Percentiles rank a stretch among this genome's conserved stretches.
Evolutionary conservation across 2,329 filamentous ascomycete genomes (phyloP).

Genomic region (Stachybotrys chlorohalonatus): DNA sequence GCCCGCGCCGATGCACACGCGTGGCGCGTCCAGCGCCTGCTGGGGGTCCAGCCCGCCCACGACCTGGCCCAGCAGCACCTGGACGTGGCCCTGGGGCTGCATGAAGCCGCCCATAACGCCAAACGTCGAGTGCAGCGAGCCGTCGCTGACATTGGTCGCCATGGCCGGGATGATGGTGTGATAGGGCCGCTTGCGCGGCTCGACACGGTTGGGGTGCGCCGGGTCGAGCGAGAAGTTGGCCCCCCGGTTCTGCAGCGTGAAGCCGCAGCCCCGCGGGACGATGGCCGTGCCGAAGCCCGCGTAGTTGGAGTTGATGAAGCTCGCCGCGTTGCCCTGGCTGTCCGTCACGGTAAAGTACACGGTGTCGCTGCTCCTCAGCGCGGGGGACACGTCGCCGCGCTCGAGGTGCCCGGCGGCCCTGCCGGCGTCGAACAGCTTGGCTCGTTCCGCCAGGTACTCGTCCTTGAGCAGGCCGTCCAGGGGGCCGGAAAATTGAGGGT

Average conservation of each 20-base stretch:
- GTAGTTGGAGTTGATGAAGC: conserved; percentile 96
- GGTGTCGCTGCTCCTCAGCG: conserved; percentile 79
- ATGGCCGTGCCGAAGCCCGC: conserved; percentile 81
- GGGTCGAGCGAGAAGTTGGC: conserved; percentile 70
- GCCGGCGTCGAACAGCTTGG: conserved; percentile 45
- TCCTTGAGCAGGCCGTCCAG: conserved; percentile 58
- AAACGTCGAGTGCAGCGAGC: conserved; percentile 72
- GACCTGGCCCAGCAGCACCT: conserved; percentile 83
- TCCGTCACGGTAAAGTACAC: conserved; percentile 91
- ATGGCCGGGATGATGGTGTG: conserved; percentile 96
- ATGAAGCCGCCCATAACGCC: conserved; percentile 99
- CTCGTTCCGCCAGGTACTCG: conserved; percentile 66
- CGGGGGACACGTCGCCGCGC: conserved; percentile 61
- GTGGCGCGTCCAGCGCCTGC: conserved; percentile 78
- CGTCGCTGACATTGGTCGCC: conserved; percentile 68
- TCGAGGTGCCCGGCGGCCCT: conserved; percentile 50
- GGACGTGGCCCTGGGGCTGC: conserved; percentile 94
- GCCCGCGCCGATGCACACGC: conserved; percentile 77
- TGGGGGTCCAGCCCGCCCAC: conserved; percentile 77
- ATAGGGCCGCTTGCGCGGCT: conserved; percentile 80
- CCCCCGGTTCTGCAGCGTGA: conserved; percentile 89
- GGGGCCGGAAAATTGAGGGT: conserved; percentile 64
- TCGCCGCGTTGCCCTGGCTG: conserved; percentile 75
- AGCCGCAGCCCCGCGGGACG: conserved; percentile 77
- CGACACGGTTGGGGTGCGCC: conserved; percentile 70